A percentile compares a stretch with the other conserved stretches of the same genome.
Evolutionary conservation across 2,329 filamentous ascomycete genomes (phyloP).

Genomic region (Cercospora sesami): DNA sequence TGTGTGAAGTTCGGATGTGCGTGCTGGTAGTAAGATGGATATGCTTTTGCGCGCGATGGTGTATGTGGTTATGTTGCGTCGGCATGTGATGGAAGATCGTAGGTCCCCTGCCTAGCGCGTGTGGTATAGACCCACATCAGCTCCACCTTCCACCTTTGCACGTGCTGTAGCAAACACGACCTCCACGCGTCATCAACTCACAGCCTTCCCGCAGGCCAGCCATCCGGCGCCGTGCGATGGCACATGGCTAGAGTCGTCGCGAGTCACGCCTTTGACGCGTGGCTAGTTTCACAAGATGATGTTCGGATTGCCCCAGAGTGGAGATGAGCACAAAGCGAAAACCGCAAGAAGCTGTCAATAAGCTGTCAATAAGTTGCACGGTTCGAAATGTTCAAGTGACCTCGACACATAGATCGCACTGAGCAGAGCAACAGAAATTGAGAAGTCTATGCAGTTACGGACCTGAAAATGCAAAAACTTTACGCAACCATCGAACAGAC

Average conservation of each 20-base stretch:
- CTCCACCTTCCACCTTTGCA: background rate
- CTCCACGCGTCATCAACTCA: background rate
- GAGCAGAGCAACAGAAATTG: background rate
- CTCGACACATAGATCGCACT: background rate
- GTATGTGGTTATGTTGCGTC: background rate
- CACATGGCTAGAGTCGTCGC: background rate
- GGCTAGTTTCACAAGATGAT: background rate
- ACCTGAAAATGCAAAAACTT: slow-evolving; percentile 11
- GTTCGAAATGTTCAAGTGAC: background rate
- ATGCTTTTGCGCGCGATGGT: background rate
- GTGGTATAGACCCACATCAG: slow-evolving; percentile 6
- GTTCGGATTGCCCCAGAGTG: background rate
- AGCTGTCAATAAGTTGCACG: background rate
- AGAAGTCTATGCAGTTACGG: too few species aligned
- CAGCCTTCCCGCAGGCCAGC: background rate
- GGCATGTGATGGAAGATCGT: background rate
- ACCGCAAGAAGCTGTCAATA: background rate
- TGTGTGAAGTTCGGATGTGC: background rate
- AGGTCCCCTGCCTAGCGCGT: background rate
- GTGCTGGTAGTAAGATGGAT: background rate
- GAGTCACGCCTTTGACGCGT: background rate
- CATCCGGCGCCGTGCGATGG: background rate
- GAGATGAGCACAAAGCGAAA: background rate
- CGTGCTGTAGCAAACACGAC: background rate
- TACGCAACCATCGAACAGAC: slow-evolving; percentile 13